Evolutionary conservation across 2,329 filamentous ascomycete genomes (phyloP), one percentile per base, ranked within the genome.

Genomic region (Leptodontidium sp.): DNA sequence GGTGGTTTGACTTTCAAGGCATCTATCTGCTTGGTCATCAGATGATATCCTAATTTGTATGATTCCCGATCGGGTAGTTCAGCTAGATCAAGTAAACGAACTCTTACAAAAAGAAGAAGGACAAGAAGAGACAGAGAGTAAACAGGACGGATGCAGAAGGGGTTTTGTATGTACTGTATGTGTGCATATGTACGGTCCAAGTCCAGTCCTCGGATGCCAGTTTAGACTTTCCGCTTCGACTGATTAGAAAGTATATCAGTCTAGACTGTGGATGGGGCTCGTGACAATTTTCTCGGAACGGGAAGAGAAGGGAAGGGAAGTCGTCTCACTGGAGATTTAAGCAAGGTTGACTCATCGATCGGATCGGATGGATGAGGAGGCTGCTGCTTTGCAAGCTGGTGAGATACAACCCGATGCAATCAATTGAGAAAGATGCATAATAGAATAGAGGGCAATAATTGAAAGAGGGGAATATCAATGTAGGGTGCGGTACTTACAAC

Each of bases 201-300:
- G 29, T 17, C 17, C 55, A 59, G 35, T 40, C 35, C 21, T 26
- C 35, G 55, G 55, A 59, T 59, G n/a, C 4, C 55, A 26, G 43
- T n/a, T 43, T 59, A 59, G 2, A 21, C 55, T 59, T 43, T 43
- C 15, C 4, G 47, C 32, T 38, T 21, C 35, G n/a, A 40, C 32
- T 26, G 38, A 59, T 59, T 59, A 59, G 55, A 59, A 59, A 59
- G 55, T 40, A 59, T 40, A 59, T 26, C 55, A 43, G 55, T 35
- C 55, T 59, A 40, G 53, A 57, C 53, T 58, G 40, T 17, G 15
- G 15, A 32, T 58, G n/a, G 53, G 35, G 53, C 53, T 38, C 53
- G 53, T 58, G 53, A 58, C 53, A 7, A 8, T 12, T 14, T 40
- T n/a, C 32, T 40, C 29, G 32, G 53, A 58, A 40, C 32, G 53